phyloP scores from a whole-genome alignment of 495 filamentous ascomycete genomes.

The Podospora pseudopauciseta region DNA sequence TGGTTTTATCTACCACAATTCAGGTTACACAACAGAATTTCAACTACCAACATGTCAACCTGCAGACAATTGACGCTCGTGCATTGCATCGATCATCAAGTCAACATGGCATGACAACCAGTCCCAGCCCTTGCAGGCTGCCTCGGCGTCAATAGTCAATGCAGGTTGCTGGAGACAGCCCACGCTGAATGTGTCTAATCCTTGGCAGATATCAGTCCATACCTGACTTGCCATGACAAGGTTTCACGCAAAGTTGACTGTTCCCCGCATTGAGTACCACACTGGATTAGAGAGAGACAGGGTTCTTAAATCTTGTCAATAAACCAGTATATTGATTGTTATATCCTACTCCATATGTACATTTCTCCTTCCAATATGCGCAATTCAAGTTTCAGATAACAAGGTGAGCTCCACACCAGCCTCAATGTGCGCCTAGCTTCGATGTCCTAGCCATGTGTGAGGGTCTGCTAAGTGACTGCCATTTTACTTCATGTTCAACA shows the following conservation, averaged over 20 bases:
- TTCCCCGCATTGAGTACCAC: no score
- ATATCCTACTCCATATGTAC: neutral
- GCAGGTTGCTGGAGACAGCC: neutral
- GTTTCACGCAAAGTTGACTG: no score
- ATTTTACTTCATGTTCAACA: slow-evolving; percentile 42
- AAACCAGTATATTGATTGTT: neutral
- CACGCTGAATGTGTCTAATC: no score
- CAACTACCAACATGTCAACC: neutral
- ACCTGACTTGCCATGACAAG: no score
- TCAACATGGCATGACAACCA: neutral
- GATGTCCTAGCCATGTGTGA: neutral
- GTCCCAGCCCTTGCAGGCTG: neutral
- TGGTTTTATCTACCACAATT: no score
- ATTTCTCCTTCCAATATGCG: neutral
- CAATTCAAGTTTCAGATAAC: neutral
- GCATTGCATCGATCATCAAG: neutral
- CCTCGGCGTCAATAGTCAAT: neutral
- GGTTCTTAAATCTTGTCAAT: no score
- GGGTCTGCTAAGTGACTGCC: neutral
- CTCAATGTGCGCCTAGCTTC: neutral
- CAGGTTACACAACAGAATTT: neutral
- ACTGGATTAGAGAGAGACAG: no score
- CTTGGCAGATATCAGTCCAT: no score
- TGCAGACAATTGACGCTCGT: neutral
- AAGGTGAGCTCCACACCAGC: neutral